Base-by-base conservation (phyloP, 345 rosid genomes). In the Eucalyptus tenuipes region DNA sequence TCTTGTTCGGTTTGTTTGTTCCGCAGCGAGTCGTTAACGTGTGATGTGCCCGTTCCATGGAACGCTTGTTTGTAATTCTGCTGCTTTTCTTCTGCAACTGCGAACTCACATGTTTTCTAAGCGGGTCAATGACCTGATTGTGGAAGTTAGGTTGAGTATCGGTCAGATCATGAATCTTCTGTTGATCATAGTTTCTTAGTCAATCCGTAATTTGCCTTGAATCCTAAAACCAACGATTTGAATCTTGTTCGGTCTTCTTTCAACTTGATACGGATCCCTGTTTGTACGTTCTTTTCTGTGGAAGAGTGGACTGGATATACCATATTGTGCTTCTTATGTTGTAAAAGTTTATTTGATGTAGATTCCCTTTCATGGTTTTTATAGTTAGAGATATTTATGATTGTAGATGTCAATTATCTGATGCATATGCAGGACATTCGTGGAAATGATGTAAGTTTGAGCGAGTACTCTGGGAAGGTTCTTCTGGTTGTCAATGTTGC, bases 401-500 rank as follows among this genome's bases (percentile, higher is more conserved):
- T 8, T 8, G 82, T 42, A 49, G 59, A 27, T 75, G 61, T 57
- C 25, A 64, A 25, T 91, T 48, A 85, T 81, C 85, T 86, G 71
- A 52, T 61, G 80, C 24, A 85, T 90, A 90, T 84, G 90, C 96
- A 97, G 99, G 99, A 94, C 87, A 94, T 94, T 66, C 90, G 90
- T n/a, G 98, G 97, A 91, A 97, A 93, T 90, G 98, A 95, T 90
- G 96, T 93, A 88, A 94, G 90, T 90, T 89, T 97, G 90, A 91
- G 89, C 87, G 92, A 94, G 48, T 97, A 91, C 93, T 90, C 90
- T 16, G 99, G 99, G 93, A 96, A 97, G 95, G 97, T 95, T 91
- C 93, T 97, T 89, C 90, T 97, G 88, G 89, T 97, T 87, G 99
- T 97, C 86, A 96, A 97, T 50, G 99, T 97, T 90, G 99, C 99